A percentile compares a stretch with the other conserved stretches of the same genome.
Evolutionary conservation across 2,329 filamentous ascomycete species (phyloP).

Genomic region (Ophidiomyces ophidiicola): DNA sequence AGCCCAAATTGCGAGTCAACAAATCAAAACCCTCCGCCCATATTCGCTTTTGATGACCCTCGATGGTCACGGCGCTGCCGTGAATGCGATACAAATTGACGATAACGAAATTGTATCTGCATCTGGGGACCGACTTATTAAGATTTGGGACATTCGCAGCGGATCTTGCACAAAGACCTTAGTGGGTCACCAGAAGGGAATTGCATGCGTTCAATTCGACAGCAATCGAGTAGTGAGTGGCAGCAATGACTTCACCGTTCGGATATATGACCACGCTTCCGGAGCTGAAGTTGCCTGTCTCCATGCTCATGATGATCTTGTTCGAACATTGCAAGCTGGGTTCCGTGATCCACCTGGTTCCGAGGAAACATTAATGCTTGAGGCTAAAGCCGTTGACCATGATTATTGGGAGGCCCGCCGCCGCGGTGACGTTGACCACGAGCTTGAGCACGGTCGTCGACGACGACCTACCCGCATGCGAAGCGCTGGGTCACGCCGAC

Average conservation of each 20-base stretch:
- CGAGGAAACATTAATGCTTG: conserved; percentile 57
- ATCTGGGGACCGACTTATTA: conserved; percentile 85
- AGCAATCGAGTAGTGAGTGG: conserved; percentile 86
- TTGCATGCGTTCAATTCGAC: conserved; percentile 95
- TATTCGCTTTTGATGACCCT: conserved; percentile 69
- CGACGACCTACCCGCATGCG: conserved; percentile 40
- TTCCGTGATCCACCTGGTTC: conserved; percentile 82
- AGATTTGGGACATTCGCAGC: conserved; percentile 82
- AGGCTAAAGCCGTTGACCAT: conserved; percentile 60
- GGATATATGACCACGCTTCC: conserved; percentile 80
- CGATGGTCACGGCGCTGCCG: conserved; percentile 75
- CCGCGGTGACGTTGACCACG: conserved; percentile 31
- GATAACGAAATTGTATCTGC: conserved; percentile 83
- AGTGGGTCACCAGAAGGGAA: conserved; percentile 82
- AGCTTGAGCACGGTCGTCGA: conserved; percentile 38
- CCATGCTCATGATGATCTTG: conserved; percentile 67
- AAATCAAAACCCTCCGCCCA: conserved; percentile 42
- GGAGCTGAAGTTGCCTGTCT: conserved; percentile 83
- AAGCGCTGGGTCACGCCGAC: conserved; percentile 62
- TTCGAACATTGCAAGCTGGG: conserved; percentile 87
- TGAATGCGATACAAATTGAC: conserved; percentile 89
- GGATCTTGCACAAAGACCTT: conserved; percentile 66
- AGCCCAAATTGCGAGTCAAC: conserved; percentile 31
- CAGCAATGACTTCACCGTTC: conserved; percentile 89
- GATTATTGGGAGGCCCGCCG: conserved; percentile 53